Base-by-base conservation (phyloP, 176 grass and related monocot genomes). In the barley (Hordeum vulgare) region DNA sequence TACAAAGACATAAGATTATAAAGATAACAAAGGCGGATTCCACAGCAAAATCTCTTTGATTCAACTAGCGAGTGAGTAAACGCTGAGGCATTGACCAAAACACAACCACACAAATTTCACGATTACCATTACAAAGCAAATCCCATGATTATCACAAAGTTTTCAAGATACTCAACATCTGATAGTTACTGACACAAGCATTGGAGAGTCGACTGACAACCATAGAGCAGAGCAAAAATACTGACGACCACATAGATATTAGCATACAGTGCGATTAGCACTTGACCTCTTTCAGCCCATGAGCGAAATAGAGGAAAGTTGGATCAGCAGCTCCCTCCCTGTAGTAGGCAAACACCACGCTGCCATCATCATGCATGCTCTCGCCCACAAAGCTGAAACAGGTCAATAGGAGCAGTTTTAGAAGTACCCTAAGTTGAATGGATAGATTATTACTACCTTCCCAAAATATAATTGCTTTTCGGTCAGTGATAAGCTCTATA, bases 361-460 rank as follows among this genome's bases (percentile, higher is more conserved):
- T 14, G 26, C 74, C 85, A 36, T 96, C 92, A 60, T 94, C 90
- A 21, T 92, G 85, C 96, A 99, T 99, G 78, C 93, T 94, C 85
- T 99, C 96, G 11, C 96, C 93, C 47, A 99, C 96, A 64, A 99
- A 99, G 71, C 96, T 98, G 85, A 25, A 14, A 63, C 26, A 80
- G 20, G 60, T 13, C 15, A 42, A 24, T 13, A 5, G 2, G 1
- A 49, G 8, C 44, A 41, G 24, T 59, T 23, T 9, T 10, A n/a
- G 10, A n/a, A 56, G 18, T 56, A 63, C 15, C 2, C 11, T 24
- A 28, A 14, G 27, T 31, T 51, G 71, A 20, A 51, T 20, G 17
- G 18, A 21, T 24, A 25, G 47, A 51, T 18, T 59, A 59, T 25
- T 56, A 56, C 51, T 56, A 21, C 18, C 51, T 21, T 21, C 51